Evolutionary conservation across 805 yeast species (phyloP).

Genomic region (Wickerhamomyces ciferrii): DNA sequence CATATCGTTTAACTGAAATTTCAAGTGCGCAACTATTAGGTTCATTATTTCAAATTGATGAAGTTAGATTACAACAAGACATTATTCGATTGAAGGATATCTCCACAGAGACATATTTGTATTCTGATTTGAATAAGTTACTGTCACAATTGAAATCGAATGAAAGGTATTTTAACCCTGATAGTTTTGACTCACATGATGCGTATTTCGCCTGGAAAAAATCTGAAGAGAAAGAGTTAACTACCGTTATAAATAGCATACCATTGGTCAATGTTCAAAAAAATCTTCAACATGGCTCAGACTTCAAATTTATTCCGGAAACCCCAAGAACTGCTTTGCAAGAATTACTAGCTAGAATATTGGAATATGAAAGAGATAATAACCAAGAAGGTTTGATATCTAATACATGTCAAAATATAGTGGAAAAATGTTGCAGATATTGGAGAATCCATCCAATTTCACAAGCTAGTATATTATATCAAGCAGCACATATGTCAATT

Average conservation of each 20-base stretch:
- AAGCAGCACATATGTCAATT: conserved; percentile 39
- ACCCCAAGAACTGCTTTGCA: conserved; percentile 35
- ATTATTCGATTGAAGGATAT: conserved; percentile 34
- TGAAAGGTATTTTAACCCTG: conserved; percentile 23
- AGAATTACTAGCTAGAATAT: conserved; percentile 35
- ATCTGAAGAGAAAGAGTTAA: conserved; percentile 27
- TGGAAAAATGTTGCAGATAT: conserved; percentile 39
- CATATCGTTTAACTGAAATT: conserved; percentile 51
- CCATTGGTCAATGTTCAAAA: neutral
- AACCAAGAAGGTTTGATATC: conserved; percentile 25
- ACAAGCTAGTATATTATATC: conserved; percentile 41
- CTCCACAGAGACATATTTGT: conserved; percentile 29
- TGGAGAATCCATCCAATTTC: conserved; percentile 58
- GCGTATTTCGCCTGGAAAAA: conserved; percentile 38
- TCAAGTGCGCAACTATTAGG: conserved; percentile 44
- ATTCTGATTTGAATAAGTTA: conserved; percentile 23
- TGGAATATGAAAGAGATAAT: conserved; percentile 30
- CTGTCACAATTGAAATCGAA: conserved; percentile 15
- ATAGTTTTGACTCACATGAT: conserved; percentile 30
- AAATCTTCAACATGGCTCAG: neutral
- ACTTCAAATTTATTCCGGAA: conserved; percentile 30
- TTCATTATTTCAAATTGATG: conserved; percentile 44
- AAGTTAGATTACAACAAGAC: conserved; percentile 48
- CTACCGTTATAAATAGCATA: conserved; percentile 21
- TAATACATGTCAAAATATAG: conserved; percentile 36